A percentile compares a stretch with the other conserved stretches of the same genome.
Conservation (phyloP, 371 early-diverging fungal species). For the Nosema muscidifuracis region DNA sequence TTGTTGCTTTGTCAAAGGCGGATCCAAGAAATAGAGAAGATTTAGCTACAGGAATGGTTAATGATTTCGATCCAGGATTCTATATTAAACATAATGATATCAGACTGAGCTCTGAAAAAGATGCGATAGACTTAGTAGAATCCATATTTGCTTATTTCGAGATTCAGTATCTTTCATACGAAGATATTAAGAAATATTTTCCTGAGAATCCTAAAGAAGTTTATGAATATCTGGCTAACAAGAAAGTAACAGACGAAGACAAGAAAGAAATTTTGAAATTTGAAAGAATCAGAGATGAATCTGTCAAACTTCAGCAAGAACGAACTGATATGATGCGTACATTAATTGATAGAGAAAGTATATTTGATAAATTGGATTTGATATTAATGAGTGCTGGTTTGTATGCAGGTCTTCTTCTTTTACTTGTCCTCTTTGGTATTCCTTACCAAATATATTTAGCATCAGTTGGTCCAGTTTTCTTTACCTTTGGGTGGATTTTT, state of each 20-base stretch:
- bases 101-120: slow-evolving; percentile 37
- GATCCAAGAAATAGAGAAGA: not conserved
- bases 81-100: slow-evolving; percentile 55
- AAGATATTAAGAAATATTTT: slow-evolving; percentile 41
- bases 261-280: slow-evolving; percentile 21
- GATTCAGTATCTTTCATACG: slow-evolving; percentile 22
- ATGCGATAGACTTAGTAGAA: slow-evolving; percentile 49
- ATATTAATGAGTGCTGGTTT: slow-evolving; percentile 45
- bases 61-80: slow-evolving; percentile 55
- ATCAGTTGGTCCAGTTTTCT: slow-evolving; percentile 55
- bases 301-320: slow-evolving; percentile 41
- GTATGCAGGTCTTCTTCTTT: slow-evolving; percentile 44
- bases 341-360: slow-evolving; percentile 59
- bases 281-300: slow-evolving; percentile 32
- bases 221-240: slow-evolving; percentile 29
- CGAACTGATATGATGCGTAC: slow-evolving; percentile 56
- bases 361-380: slow-evolving; percentile 57
- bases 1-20: slow-evolving; percentile 48
- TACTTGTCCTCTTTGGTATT: slow-evolving; percentile 55
- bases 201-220: slow-evolving; percentile 43
- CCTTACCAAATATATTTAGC: slow-evolving; percentile 57
- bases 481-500: slow-evolving; percentile 63
- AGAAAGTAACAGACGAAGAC: slow-evolving; percentile 6
- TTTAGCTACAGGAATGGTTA: slow-evolving; percentile 19
- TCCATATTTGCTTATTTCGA: slow-evolving; percentile 53